Percentiles rank a stretch among this genome's conserved stretches.
Conservation (phyloP, 2,329 filamentous ascomycete species). For the Orbilia javanica region DNA sequence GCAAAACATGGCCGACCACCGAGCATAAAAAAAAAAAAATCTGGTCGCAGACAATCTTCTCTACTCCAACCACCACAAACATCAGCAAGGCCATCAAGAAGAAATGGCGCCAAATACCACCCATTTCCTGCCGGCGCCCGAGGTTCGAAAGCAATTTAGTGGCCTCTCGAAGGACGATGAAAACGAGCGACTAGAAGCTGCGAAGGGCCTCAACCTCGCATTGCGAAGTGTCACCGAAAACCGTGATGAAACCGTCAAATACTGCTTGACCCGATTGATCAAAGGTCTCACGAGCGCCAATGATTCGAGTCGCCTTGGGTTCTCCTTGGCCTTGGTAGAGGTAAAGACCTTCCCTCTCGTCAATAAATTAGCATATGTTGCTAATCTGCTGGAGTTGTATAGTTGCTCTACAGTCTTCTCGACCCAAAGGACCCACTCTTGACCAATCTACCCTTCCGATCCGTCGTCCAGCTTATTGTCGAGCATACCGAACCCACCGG, state of each 20-base stretch:
- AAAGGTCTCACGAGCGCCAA: constrained; percentile 89
- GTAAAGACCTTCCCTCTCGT: constrained; percentile 40
- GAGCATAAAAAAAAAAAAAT: constrained; percentile 39
- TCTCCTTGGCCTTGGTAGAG: constrained; percentile 88
- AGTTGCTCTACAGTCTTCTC: constrained; percentile 47
- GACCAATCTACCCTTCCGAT: constrained; percentile 41
- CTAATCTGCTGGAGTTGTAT: constrained; percentile 25
- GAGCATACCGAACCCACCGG: constrained; percentile 57
- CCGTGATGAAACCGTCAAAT: constrained; percentile 51
- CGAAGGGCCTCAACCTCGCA: constrained; percentile 42
- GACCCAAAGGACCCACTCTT: constrained; percentile 37
- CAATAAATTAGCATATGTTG: background rate
- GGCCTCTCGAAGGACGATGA: constrained; percentile 56
- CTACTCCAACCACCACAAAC: background rate
- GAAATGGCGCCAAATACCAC: constrained; percentile 32
- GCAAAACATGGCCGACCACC: constrained; percentile 42
- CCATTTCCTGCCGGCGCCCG: constrained; percentile 45
- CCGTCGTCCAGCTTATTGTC: constrained; percentile 54
- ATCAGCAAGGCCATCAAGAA: background rate
- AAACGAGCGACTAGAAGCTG: constrained; percentile 47
- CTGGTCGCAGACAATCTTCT: constrained; percentile 29
- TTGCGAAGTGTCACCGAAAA: constrained; percentile 44
- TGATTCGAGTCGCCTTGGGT: constrained; percentile 88
- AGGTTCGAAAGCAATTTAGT: constrained; percentile 48
- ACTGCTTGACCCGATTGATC: constrained; percentile 72